Percentiles rank a stretch among this genome's conserved stretches.
Conservation (phyloP, 345 rosid species). For the Arabidopsis thaliana region DNA sequence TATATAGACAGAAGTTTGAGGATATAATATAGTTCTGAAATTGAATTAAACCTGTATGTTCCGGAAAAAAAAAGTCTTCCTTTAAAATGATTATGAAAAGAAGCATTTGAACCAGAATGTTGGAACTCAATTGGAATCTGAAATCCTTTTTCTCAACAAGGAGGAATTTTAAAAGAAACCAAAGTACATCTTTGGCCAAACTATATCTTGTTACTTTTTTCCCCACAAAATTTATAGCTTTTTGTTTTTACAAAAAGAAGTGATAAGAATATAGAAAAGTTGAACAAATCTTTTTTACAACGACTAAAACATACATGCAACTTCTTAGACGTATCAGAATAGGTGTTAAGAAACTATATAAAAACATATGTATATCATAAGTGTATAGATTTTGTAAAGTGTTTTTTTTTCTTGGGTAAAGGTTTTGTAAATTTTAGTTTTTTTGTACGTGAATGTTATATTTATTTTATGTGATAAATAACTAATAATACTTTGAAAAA, state of each 20-base stretch:
- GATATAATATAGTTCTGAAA: not conserved
- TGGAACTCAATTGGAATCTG: conserved; percentile 6
- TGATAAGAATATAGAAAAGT: not conserved
- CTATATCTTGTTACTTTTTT: conserved; percentile 4
- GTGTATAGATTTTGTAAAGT: not conserved
- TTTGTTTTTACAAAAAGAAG: not conserved
- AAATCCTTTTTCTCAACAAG: not conserved
- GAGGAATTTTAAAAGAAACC: not conserved
- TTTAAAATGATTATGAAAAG: not conserved
- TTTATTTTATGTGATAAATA: not conserved
- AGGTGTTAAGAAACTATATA: too few species aligned
- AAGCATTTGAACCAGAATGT: not conserved
- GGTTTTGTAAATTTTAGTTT: not conserved
- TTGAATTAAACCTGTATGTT: not conserved
- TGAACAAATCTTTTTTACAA: too few species aligned
- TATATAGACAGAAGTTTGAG: not conserved
- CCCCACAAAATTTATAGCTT: not conserved
- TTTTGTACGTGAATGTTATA: not conserved
- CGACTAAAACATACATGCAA: too few species aligned
- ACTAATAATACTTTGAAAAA: not conserved
- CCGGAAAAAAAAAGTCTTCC: not conserved
- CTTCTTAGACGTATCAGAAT: too few species aligned
- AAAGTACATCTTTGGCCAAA: conserved; percentile 1
- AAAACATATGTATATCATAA: not conserved
- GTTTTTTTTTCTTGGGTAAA: too few species aligned